Conservation (phyloP, 192 early-diverging fungal species). For the Mortierella hygrophila region DNA sequence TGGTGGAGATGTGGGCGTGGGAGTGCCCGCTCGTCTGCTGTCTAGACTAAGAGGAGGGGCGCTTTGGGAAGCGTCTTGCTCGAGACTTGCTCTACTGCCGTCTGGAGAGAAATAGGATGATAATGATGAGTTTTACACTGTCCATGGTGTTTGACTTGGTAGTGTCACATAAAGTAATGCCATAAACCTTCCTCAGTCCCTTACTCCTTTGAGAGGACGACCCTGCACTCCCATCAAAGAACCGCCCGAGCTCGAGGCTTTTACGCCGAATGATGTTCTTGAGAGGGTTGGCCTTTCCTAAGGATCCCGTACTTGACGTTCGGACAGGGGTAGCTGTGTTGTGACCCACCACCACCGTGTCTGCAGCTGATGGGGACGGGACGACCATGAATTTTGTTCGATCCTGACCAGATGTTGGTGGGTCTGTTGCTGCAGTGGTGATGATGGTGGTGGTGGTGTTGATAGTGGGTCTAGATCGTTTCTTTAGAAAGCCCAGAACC, state of each 20-base stretch:
- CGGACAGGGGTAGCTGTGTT: background rate
- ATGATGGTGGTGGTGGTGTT: background rate
- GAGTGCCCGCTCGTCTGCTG: background rate
- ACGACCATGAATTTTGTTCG: constrained; percentile 12
- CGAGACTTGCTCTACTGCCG: constrained; percentile 13
- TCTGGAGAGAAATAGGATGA: constrained; percentile 3
- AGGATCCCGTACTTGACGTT: background rate
- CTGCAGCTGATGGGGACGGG: background rate
- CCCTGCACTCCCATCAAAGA: constrained; percentile 14
- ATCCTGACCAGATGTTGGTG: background rate
- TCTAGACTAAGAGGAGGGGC: background rate
- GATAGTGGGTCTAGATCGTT: constrained; percentile 8
- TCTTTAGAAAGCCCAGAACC: constrained; percentile 36
- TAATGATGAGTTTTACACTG: background rate
- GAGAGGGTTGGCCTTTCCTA: background rate
- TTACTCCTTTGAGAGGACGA: constrained; percentile 4
- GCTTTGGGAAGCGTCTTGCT: background rate
- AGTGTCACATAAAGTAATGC: background rate
- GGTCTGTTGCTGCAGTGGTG: background rate
- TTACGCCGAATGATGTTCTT: constrained; percentile 35
- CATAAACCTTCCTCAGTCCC: background rate
- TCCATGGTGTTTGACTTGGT: background rate
- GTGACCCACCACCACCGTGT: background rate
- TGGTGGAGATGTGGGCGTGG: background rate
- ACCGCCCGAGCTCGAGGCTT: constrained; percentile 26